Percentiles rank a stretch among this genome's conserved stretches.
These are phyloP conservation scores for Cerioporus squamosus DNA, from an alignment of 1,284 basidiomycete genomes.

Conservation along the genomic window DNA sequence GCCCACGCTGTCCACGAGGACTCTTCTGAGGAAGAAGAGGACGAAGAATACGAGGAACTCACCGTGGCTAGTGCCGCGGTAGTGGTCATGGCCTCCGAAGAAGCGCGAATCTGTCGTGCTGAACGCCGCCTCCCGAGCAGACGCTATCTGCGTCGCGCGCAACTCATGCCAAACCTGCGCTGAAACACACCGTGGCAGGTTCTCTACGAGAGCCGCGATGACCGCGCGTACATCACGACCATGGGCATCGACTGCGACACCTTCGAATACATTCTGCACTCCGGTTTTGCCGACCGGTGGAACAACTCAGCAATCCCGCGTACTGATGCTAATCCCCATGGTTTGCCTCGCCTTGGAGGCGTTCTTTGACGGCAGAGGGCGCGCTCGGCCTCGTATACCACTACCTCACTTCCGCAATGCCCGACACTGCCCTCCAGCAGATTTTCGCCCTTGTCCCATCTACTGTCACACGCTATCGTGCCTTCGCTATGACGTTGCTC, in stretches of 20 bases:
- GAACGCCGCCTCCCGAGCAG: constrained; percentile 2
- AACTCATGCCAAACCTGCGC: constrained; percentile 41
- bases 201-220: constrained; percentile 35
- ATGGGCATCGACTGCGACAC: constrained; percentile 49
- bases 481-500: constrained; percentile 37
- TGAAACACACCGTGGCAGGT: constrained; percentile 41
- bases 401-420: constrained; percentile 47
- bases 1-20: no score
- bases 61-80: neutral
- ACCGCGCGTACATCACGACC: constrained; percentile 50
- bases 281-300: constrained; percentile 43
- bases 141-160: constrained; percentile 33
- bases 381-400: constrained; percentile 51
- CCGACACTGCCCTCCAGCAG: constrained; percentile 40
- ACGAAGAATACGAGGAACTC: neutral
- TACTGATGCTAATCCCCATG: constrained; percentile 32
- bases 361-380: constrained; percentile 50
- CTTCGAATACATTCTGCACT: constrained; percentile 40
- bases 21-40: neutral
- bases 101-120: neutral
- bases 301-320: constrained; percentile 38
- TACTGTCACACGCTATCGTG: constrained; percentile 39
- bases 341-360: constrained; percentile 33
- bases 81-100: neutral
- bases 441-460: constrained; percentile 40